Conservation (phyloP, 108 stramenopile species). For the Pseudonitzschia pungens region DNA sequence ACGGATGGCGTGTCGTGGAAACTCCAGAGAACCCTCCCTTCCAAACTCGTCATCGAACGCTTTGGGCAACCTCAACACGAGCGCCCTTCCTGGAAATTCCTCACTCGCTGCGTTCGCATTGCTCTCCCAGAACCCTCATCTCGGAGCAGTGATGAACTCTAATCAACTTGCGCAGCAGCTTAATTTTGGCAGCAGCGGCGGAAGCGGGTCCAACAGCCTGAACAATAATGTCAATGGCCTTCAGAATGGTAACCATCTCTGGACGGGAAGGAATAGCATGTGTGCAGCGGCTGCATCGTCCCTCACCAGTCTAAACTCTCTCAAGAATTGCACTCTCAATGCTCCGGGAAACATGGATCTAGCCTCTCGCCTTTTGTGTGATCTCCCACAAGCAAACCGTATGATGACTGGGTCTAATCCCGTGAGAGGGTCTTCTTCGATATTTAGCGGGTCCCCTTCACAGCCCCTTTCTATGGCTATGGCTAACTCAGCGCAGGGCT, state of each 20-base stretch:
- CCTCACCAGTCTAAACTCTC: neutral
- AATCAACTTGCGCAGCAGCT: neutral
- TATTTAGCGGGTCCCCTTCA: neutral
- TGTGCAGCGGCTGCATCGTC: neutral
- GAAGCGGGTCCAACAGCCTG: neutral
- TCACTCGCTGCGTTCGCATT: neutral
- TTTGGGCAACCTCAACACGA: neutral
- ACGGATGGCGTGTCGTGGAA: neutral
- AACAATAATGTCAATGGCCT: neutral
- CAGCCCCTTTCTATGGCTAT: neutral
- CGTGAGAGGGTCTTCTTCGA: neutral
- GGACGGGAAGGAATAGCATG: neutral
- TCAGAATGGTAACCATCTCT: neutral
- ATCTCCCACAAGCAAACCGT: neutral
- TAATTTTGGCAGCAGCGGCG: neutral
- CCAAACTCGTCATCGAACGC: neutral
- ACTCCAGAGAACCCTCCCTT: neutral
- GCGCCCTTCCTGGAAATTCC: neutral
- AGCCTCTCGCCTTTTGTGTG: neutral
- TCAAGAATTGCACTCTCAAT: slow-evolving; percentile 1
- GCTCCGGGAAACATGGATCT: neutral
- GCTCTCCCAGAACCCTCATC: neutral
- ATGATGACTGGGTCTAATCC: neutral
- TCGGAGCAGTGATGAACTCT: neutral
- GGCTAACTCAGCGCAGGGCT: neutral